These are phyloP conservation scores for Clarireedia hainanense DNA, from an alignment of 2,329 filamentous ascomycete species.

Conservation along the genomic window DNA sequence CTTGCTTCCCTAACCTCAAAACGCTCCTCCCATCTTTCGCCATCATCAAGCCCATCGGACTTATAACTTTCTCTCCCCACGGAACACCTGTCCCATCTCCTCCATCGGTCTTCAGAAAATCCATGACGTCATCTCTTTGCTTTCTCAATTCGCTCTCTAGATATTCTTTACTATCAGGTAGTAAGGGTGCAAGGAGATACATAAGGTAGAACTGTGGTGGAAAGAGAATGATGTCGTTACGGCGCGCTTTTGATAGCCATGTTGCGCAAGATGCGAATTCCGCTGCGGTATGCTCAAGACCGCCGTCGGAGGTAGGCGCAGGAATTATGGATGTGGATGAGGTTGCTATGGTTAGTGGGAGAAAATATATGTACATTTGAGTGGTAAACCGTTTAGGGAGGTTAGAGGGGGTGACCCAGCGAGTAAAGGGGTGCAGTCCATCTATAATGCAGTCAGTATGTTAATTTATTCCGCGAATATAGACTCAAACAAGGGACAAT, in stretches of 20 bases:
- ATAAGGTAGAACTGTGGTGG: conserved; percentile 82
- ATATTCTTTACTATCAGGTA: conserved; percentile 29
- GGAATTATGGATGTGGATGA: conserved; percentile 27
- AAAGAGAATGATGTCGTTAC: conserved; percentile 71
- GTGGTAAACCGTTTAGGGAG: conserved; percentile 77
- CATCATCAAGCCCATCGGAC: conserved; percentile 41
- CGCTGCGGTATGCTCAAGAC: conserved; percentile 61
- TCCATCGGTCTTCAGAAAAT: conserved; percentile 41
- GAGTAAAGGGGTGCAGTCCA: conserved; percentile 71
- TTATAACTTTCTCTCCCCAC: conserved; percentile 56
- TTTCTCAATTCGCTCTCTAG: conserved; percentile 30
- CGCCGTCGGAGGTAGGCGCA: conserved; percentile 63
- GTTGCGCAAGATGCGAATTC: conserved; percentile 61
- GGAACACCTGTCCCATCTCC: conserved; percentile 33
- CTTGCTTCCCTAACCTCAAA: conserved; percentile 50
- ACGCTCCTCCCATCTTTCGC: conserved; percentile 44
- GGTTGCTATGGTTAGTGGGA: conserved; percentile 32
- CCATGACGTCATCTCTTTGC: conserved; percentile 45
- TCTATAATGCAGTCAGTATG: conserved; percentile 33
- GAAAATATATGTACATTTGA: conserved; percentile 93
- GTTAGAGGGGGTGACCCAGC: conserved; percentile 78
- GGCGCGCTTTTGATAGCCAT: conserved; percentile 60
- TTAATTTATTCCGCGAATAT: background rate
- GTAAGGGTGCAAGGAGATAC: conserved; percentile 46
- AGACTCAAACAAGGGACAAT: background rate